Evolutionary conservation across 225 moss, liverwort and hornwort genomes (phyloP).

Genomic region (Straminergon stramineum): DNA sequence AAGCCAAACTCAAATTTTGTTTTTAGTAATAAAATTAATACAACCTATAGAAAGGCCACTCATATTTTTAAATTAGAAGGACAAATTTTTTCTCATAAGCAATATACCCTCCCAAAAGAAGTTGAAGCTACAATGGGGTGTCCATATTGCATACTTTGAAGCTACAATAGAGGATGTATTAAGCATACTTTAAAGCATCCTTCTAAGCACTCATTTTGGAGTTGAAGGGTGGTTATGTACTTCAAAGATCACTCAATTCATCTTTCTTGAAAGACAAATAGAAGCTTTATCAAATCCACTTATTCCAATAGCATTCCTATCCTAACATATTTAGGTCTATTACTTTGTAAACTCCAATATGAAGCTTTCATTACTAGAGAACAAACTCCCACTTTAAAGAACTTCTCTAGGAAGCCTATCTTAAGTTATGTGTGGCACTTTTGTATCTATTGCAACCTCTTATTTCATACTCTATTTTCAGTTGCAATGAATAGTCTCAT

Average conservation of each 20-base stretch:
- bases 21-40: too few relatives aligned
- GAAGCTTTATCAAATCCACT: neutral
- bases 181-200: neutral
- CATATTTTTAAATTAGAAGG: neutral
- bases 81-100: accelerated
- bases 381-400: too few relatives aligned
- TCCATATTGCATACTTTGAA: neutral
- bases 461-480: neutral
- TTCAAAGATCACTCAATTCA: neutral
- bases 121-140: neutral
- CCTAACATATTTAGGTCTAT: neutral
- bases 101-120: neutral
- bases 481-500: accelerated
- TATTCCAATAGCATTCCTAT: neutral
- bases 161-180: neutral
- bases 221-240: accelerated
- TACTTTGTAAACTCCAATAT: neutral
- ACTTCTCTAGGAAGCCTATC: neutral
- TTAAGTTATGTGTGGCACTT: neutral
- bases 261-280: neutral
- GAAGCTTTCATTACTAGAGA: neutral
- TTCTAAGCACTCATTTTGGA: neutral
- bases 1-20: neutral
- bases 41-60: neutral
- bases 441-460: neutral